A percentile compares a stretch with the other conserved stretches of the same genome.
Evolutionary conservation across 305 asterid genomes (phyloP).

Genomic region (Fraxinus greggii): DNA sequence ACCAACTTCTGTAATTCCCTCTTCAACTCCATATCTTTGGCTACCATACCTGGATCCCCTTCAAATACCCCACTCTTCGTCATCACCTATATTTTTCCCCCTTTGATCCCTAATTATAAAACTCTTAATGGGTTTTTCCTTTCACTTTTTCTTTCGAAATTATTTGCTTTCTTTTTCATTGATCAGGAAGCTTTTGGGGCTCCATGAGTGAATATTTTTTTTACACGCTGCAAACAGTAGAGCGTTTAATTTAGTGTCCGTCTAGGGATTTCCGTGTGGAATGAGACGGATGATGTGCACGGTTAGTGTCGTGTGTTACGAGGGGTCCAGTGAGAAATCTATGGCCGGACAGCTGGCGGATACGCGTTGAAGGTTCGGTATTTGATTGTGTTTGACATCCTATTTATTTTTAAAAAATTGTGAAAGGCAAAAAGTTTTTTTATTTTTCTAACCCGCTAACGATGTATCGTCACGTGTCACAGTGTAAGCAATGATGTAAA

Average conservation of each 20-base stretch:
- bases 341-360: neutral
- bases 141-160: neutral
- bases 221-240: neutral
- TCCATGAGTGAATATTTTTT: neutral
- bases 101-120: neutral
- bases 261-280: neutral
- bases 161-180: neutral
- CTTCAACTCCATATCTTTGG: constrained; percentile 20
- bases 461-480: no score
- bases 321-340: neutral
- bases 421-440: no score
- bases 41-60: neutral
- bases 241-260: neutral
- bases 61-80: neutral
- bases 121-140: neutral
- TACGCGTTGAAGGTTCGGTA: neutral
- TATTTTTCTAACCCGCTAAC: no score
- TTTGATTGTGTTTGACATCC: no score
- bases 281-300: neutral
- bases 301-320: neutral
- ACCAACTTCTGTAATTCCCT: constrained; percentile 18
- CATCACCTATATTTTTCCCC: neutral
- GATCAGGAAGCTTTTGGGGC: neutral
- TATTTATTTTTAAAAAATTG: no score
- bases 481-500: no score